A percentile compares a stretch with the other conserved stretches of the same genome.
phyloP scores from a whole-genome alignment of 306 rosid species.

The Delonix regia region DNA sequence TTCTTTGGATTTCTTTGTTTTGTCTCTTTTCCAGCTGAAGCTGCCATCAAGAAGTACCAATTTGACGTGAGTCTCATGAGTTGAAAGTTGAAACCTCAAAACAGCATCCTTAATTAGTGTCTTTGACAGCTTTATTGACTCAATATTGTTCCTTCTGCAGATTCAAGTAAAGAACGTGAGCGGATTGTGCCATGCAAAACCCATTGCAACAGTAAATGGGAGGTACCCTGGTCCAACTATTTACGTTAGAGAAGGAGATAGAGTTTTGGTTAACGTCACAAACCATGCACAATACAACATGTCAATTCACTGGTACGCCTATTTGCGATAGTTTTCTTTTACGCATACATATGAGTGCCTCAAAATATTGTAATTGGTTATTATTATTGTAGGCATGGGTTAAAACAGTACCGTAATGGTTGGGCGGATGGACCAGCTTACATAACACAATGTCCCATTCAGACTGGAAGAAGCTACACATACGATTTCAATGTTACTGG shows the following conservation, averaged over 20 bases:
- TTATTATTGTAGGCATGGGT: conserved; percentile 59
- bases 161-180: conserved; percentile 52
- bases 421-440: conserved; percentile 77
- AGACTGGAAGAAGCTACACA: conserved; percentile 52
- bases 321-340: too few species aligned
- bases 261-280: conserved; percentile 56
- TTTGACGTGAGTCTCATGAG: conserved; percentile 67
- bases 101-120: not conserved
- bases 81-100: too few species aligned
- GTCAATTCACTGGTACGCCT: conserved; percentile 31
- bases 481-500: conserved; percentile 65
- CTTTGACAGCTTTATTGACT: not conserved
- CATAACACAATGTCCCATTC: conserved; percentile 62
- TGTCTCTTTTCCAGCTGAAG: conserved; percentile 50
- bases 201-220: conserved; percentile 59
- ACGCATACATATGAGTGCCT: too few species aligned
- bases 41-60: conserved; percentile 59
- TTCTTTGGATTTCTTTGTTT: conserved; percentile 44
- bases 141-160: conserved; percentile 12
- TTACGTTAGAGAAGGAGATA: conserved; percentile 57
- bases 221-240: conserved; percentile 63
- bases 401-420: conserved; percentile 60
- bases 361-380: too few species aligned
- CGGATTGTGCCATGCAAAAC: conserved; percentile 54
- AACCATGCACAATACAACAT: conserved; percentile 32